These are phyloP conservation scores for Stevia rebaudiana DNA, from an alignment of 140 eudicot species.

Conservation along the genomic window DNA sequence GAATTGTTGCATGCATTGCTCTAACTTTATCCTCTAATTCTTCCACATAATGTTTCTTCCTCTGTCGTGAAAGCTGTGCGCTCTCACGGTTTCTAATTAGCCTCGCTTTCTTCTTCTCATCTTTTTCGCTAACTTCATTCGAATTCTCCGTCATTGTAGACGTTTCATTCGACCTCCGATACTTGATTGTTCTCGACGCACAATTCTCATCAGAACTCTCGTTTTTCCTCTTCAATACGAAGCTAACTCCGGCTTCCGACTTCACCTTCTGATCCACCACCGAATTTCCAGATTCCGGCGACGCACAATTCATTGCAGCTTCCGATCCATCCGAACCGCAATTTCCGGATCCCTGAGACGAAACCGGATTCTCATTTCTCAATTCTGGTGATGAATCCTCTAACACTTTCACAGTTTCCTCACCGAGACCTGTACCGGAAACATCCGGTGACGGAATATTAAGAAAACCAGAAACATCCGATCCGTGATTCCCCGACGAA, in stretches of 20 bases:
- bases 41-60: constrained; percentile 87
- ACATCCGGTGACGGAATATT: constrained; percentile 37
- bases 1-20: constrained; percentile 71
- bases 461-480: constrained; percentile 31
- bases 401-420: constrained; percentile 18
- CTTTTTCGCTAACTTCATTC: constrained; percentile 29
- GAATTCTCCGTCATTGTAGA: constrained; percentile 16
- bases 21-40: constrained; percentile 92
- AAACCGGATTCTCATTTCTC: constrained; percentile 21
- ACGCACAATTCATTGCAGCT: constrained; percentile 30
- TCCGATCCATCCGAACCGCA: constrained; percentile 35
- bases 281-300: constrained; percentile 41
- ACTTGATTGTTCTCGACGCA: constrained; percentile 37
- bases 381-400: constrained; percentile 40
- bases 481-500: constrained; percentile 14
- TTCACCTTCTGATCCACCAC: constrained; percentile 58
- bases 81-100: constrained; percentile 86
- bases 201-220: constrained; percentile 38
- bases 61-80: constrained; percentile 91
- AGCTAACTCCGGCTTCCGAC: constrained; percentile 28
- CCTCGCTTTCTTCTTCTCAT: constrained; percentile 82
- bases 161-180: constrained; percentile 30
- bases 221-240: constrained; percentile 61
- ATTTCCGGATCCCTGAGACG: constrained; percentile 66
- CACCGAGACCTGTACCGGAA: constrained; percentile 14